phyloP scores from a whole-genome alignment of 1,139 yeast genomes.

The Pichiaceae sp. region DNA sequence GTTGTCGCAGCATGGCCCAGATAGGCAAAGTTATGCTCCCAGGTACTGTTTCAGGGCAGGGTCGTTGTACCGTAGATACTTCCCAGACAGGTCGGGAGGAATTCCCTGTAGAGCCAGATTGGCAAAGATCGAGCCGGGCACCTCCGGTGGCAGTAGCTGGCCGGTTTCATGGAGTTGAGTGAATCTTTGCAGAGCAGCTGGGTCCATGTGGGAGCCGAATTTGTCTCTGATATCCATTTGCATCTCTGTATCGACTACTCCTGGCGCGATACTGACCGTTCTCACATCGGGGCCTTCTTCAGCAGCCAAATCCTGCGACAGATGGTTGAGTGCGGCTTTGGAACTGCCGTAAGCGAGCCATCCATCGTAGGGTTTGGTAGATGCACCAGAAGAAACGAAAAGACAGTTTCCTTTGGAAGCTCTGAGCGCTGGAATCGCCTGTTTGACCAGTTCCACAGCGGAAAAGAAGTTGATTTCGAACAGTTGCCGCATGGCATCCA shows the following conservation, averaged over 20 bases:
- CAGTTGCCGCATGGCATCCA: constrained; percentile 51
- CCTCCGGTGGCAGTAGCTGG: constrained; percentile 52
- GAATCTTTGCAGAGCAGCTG: constrained; percentile 49
- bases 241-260: constrained; percentile 87
- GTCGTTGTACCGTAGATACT: constrained; percentile 57
- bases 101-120: constrained; percentile 56
- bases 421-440: constrained; percentile 52
- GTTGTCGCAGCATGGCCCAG: too few relatives aligned
- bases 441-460: constrained; percentile 52
- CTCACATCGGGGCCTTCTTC: constrained; percentile 52
- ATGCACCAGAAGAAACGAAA: constrained; percentile 84
- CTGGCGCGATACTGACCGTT: constrained; percentile 78
- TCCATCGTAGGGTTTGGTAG: constrained; percentile 49
- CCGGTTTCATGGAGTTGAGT: constrained; percentile 46
- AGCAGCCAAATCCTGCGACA: constrained; percentile 53
- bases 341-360: constrained; percentile 92
- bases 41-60: not conserved
- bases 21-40: too few relatives aligned
- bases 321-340: constrained; percentile 81
- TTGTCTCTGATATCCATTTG: constrained; percentile 64
- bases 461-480: constrained; percentile 61
- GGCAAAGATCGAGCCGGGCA: constrained; percentile 64
- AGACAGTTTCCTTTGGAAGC: constrained; percentile 37
- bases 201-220: constrained; percentile 49
- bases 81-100: constrained; percentile 47